A percentile compares a stretch with the other conserved stretches of the same genome.
Conservation (phyloP, 2,329 filamentous ascomycete species). For the Achaetomium macrosporum region DNA sequence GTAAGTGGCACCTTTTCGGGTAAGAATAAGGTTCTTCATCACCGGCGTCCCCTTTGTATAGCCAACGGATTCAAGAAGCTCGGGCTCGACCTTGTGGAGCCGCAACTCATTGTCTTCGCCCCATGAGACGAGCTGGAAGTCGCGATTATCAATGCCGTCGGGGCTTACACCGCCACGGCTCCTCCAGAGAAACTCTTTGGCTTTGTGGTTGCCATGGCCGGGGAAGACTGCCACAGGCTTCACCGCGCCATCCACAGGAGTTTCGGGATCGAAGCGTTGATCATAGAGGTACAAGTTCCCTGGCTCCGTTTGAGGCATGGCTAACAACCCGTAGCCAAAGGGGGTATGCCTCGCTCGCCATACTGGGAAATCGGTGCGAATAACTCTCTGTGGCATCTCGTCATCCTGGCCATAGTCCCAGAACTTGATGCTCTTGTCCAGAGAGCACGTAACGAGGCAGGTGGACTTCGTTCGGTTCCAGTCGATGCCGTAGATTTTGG, state of each 20-base stretch:
- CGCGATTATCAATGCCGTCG: slow-evolving; percentile 70
- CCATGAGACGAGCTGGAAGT: slow-evolving; percentile 93
- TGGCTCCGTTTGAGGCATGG: slow-evolving; percentile 87
- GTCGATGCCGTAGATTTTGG: slow-evolving; percentile 92
- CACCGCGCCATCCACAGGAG: slow-evolving; percentile 39
- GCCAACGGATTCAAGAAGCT: slow-evolving; percentile 62
- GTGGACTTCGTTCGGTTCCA: slow-evolving; percentile 77
- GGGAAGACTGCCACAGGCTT: slow-evolving; percentile 53
- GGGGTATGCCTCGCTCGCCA: slow-evolving; percentile 90
- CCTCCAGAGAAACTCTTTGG: slow-evolving; percentile 90
- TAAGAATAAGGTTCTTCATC: slow-evolving; percentile 61
- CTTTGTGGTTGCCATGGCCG: slow-evolving; percentile 60
- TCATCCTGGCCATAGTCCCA: slow-evolving; percentile 69
- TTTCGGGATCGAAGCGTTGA: slow-evolving; percentile 44
- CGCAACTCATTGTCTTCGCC: slow-evolving; percentile 78
- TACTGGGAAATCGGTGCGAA: slow-evolving; percentile 77
- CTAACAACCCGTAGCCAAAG: slow-evolving; percentile 77
- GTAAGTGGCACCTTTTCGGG: slow-evolving; percentile 78
- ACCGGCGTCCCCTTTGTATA: slow-evolving; percentile 64
- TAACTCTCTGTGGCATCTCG: slow-evolving; percentile 66
- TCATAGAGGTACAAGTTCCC: slow-evolving; percentile 83
- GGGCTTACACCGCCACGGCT: slow-evolving; percentile 62
- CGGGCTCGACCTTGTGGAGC: slow-evolving; percentile 65
- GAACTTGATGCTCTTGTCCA: slow-evolving; percentile 89
- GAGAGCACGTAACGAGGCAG: slow-evolving; percentile 76